Evolutionary conservation across 2,329 filamentous ascomycete genomes (phyloP), one percentile per base, ranked within the genome.

Genomic region (Paramyrothecium roridum): DNA sequence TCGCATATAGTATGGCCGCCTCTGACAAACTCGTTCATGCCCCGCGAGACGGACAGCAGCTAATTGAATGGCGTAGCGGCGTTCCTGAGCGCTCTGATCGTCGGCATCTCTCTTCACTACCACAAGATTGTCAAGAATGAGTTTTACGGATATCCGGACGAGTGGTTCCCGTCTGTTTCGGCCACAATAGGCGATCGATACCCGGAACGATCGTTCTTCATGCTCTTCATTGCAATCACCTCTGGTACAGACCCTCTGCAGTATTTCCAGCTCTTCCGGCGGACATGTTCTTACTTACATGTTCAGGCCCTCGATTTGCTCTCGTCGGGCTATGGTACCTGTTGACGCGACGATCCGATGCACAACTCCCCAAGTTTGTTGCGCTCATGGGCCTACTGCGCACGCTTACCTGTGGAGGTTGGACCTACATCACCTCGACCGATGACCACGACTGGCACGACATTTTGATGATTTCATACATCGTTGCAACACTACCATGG

Each of bases 371-470:
- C 19, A 92, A 91, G 69, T 87, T 95, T 59, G 82, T 98, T 58
- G 88, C 88, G 48, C 82, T 82, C 45, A 87, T 90, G 64, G 95
- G 95, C 54, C 63, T 97, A 52, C 88, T 98, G 67, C 86, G 95
- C 65, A 97, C 93, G 11, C 76, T 98, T 56, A 96, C 92, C 3
- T 99, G 95, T 68, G 95, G 93, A 64, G 95, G 95, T 56, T 99
- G 95, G 93, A 97, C 95, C 53, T 99, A 98, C 73, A 87, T 99
- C 58, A 99, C 95, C 23, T 98, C 95, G 59, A 99, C 95, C 47
- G 95, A 99, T 70, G 91, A 98, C 71, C 95, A 99, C 73, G 87
- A 96, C 73, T 98, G 92, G 93, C 95, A 99, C 72, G 95, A 99
- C 68, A 93, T 98, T 59, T 93, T 99, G 72, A 99, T 99, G 95